Evolutionary conservation across 768 basidiomycete genomes (phyloP).

Genomic region (Kwoniella sp.): DNA sequence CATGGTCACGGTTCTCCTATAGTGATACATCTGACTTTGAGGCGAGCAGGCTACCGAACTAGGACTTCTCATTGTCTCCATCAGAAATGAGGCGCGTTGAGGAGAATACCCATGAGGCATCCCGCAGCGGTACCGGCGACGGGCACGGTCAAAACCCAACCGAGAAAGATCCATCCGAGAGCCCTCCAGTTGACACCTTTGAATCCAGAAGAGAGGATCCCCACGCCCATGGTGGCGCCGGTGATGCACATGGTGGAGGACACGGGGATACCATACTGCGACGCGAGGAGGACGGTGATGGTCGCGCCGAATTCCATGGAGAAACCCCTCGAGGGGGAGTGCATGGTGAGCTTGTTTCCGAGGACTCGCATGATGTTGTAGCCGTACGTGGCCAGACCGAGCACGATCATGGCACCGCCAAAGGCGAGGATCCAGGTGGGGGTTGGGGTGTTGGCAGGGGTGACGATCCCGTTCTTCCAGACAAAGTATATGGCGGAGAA

Average conservation of each 20-base stretch:
- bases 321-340: conserved; percentile 52
- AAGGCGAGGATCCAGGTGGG: conserved; percentile 52
- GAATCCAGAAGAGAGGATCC: conserved; percentile 45
- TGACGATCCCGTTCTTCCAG: conserved; percentile 42
- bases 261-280: conserved; percentile 50
- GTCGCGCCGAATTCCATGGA: conserved; percentile 52
- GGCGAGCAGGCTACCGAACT: no score
- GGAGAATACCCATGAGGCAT: conserved; percentile 42
- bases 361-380: conserved; percentile 51
- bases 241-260: conserved; percentile 50
- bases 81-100: conserved; percentile 46
- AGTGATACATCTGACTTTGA: no score
- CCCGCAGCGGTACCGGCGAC: conserved; percentile 39
- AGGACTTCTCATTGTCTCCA: no score
- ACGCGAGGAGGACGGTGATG: conserved; percentile 52
- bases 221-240: conserved; percentile 50
- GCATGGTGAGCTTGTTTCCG: conserved; percentile 51
- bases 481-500: conserved; percentile 51
- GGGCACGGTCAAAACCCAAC: conserved; percentile 46
- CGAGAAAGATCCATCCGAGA: conserved; percentile 47
- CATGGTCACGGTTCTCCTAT: no score
- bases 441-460: conserved; percentile 39
- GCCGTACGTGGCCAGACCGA: conserved; percentile 40
- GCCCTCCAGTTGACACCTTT: conserved; percentile 48
- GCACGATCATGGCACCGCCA: conserved; percentile 34